phyloP scores from a whole-genome alignment of 2,329 filamentous ascomycete genomes.

The Ceratocystis colombiana region DNA sequence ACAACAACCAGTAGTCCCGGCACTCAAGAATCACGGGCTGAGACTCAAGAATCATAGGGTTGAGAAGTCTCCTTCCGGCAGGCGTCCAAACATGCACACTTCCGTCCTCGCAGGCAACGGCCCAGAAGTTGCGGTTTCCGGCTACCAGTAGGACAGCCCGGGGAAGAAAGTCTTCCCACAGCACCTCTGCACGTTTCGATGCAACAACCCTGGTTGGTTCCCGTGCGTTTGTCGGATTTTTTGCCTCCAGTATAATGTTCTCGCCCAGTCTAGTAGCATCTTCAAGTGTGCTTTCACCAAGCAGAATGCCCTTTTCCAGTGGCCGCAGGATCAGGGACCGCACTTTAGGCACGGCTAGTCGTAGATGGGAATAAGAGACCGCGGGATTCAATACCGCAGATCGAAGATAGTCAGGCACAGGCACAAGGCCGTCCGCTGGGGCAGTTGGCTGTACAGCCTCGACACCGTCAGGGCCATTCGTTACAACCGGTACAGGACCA shows the following conservation, averaged over 20 bases:
- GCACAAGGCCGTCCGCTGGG: slow-evolving; percentile 49
- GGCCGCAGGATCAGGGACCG: slow-evolving; percentile 73
- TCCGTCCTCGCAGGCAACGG: slow-evolving; percentile 85
- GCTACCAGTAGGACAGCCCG: slow-evolving; percentile 80
- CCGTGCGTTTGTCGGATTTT: slow-evolving; percentile 64
- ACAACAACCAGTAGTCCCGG: slow-evolving; percentile 78
- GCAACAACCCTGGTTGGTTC: slow-evolving; percentile 80
- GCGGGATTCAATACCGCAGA: slow-evolving; percentile 78
- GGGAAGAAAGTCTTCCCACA: slow-evolving; percentile 94
- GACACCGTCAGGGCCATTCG: slow-evolving; percentile 66
- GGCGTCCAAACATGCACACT: slow-evolving; percentile 86
- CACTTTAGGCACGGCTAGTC: slow-evolving; percentile 79
- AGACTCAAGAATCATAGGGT: slow-evolving; percentile 75
- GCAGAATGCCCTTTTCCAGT: slow-evolving; percentile 56
- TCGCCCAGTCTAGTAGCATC: slow-evolving; percentile 54
- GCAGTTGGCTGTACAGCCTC: slow-evolving; percentile 60
- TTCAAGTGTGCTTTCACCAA: slow-evolving; percentile 44
- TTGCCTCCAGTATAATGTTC: slow-evolving; percentile 75
- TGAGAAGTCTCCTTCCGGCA: slow-evolving; percentile 74
- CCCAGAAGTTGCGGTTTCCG: slow-evolving; percentile 84
- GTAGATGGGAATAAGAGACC: slow-evolving; percentile 69
- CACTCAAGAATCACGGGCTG: slow-evolving; percentile 92
- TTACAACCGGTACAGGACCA: slow-evolving; percentile 63
- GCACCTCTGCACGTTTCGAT: slow-evolving; percentile 63
- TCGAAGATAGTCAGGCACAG: slow-evolving; percentile 72